Percentiles rank a stretch among this genome's conserved stretches.
Conservation (phyloP, 371 early-diverging fungal genomes). For the Rhizomucor miehei region DNA sequence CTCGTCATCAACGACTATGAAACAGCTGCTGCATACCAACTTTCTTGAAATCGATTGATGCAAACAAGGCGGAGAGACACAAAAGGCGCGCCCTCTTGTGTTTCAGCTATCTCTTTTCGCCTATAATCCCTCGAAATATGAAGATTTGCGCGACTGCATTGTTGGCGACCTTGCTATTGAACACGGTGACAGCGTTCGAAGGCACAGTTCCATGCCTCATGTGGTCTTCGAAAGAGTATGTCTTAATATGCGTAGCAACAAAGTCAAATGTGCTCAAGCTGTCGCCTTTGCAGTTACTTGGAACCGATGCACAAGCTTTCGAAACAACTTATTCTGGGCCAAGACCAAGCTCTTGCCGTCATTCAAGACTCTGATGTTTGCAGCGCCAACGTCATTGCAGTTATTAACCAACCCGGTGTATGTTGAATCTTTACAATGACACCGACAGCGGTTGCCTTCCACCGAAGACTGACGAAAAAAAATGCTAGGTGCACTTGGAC, state of each 20-base stretch:
- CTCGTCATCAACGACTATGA: too few species aligned
- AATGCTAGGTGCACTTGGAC: slow-evolving; percentile 31
- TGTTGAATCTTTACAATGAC: slow-evolving; percentile 3
- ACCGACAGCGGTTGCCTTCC: background rate
- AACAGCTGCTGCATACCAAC: too few species aligned
- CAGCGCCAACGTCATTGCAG: slow-evolving; percentile 34
- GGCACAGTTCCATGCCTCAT: slow-evolving; percentile 17
- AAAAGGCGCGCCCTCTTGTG: too few species aligned
- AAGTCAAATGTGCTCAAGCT: background rate
- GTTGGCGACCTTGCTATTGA: slow-evolving; percentile 12
- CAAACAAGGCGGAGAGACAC: too few species aligned
- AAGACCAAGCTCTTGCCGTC: slow-evolving; percentile 24
- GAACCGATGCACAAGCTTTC: slow-evolving; percentile 7
- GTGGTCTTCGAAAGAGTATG: slow-evolving; percentile 24
- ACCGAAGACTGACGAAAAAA: background rate
- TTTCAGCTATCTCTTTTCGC: too few species aligned
- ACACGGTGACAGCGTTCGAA: slow-evolving; percentile 23
- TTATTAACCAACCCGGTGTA: slow-evolving; percentile 50
- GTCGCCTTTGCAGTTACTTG: slow-evolving; percentile 18
- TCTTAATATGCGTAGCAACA: background rate
- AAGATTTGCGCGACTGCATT: slow-evolving; percentile 19
- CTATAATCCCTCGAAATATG: slow-evolving; percentile 4
- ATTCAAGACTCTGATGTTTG: slow-evolving; percentile 37
- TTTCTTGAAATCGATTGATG: too few species aligned
- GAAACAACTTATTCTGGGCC: slow-evolving; percentile 32